Evolutionary conservation across 108 stramenopile genomes (phyloP), one percentile per base, ranked within the genome.

Genomic region (Fistulifera solaris): DNA sequence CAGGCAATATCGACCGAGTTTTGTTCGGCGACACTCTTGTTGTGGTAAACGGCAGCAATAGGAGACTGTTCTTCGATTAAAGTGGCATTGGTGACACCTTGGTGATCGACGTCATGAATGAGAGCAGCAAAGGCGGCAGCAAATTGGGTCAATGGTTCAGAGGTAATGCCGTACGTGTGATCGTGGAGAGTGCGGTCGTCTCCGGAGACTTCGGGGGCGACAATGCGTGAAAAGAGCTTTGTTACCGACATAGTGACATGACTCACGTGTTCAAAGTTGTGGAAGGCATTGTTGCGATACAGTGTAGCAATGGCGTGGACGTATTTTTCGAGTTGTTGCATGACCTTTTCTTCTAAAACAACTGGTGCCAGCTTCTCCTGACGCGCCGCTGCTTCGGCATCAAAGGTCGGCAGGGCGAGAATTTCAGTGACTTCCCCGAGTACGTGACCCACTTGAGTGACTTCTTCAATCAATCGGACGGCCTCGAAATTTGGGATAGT

Each of bases 281-380:
- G 54, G 23, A 2, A 71, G 11, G 71, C 65, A 19, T 78, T 77
- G 41, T 63, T 38, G 8, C 61, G 63, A 48, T 82, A 75, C 60
- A 75, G 59, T 3, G 38, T 23, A 5, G 71, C 65, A 40, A 72
- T 47, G 14, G 48, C n/a, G 12, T 13, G 47, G 1, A 73, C 58
- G 47, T 47, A 73, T 3, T 40, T 35, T n/a, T 51, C 56, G 12
- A 73, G 47, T 44, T 73, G 62, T 54, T 52, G 25, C 16, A 10
- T 41, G 7, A 65, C 70, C 15, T 43, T 31, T 15, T 39, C 22
- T 19, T 42, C 48, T 11, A 63, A 39, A 18, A 46, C 56, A 27
- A 63, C 35, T 2, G 50, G 24, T n/a, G 55, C 40, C 1, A 56
- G 44, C 59, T 26, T 42, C 14, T 56, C 44, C 28, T 54, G 17